Percentiles rank a stretch among this genome's conserved stretches.
Conservation (phyloP, 2,329 filamentous ascomycete species). For the Monosporascus cannonballus region DNA sequence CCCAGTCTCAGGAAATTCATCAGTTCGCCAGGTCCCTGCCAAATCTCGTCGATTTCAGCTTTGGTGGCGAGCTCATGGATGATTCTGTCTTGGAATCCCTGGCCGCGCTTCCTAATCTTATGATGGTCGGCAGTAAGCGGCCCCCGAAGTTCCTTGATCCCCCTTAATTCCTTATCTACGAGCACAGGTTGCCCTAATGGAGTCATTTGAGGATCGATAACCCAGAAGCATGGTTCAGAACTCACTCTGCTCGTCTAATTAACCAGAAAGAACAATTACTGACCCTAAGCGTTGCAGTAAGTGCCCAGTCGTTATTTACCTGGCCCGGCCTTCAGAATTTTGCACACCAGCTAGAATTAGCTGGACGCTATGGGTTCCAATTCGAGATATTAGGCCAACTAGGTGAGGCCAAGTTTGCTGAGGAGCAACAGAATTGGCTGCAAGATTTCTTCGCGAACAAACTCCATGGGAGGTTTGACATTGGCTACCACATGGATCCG, state of each 20-base stretch:
- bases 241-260: no score
- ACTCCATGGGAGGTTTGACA: slow-evolving; percentile 27
- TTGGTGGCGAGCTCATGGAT: slow-evolving; percentile 50
- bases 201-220: no score
- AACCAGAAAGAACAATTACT: no score
- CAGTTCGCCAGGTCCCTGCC: slow-evolving; percentile 38
- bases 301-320: slow-evolving; percentile 50
- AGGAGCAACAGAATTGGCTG: slow-evolving; percentile 20
- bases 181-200: no score
- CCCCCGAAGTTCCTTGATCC: no score
- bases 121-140: slow-evolving; percentile 34
- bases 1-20: slow-evolving; percentile 43
- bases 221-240: no score
- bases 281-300: slow-evolving; percentile 23
- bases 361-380: slow-evolving; percentile 22
- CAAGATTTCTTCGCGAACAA: slow-evolving; percentile 13
- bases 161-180: no score
- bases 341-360: slow-evolving; percentile 28
- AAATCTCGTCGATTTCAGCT: slow-evolving; percentile 48
- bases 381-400: slow-evolving; percentile 30
- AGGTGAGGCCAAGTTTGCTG: slow-evolving; percentile 19
- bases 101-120: slow-evolving; percentile 37
- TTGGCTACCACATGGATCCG: slow-evolving; percentile 26
- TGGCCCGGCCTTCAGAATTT: slow-evolving; percentile 40
- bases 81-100: slow-evolving; percentile 33